Evolutionary conservation across 176 grass and related monocot species (phyloP).

Genomic region (Musa troglodytarum): DNA sequence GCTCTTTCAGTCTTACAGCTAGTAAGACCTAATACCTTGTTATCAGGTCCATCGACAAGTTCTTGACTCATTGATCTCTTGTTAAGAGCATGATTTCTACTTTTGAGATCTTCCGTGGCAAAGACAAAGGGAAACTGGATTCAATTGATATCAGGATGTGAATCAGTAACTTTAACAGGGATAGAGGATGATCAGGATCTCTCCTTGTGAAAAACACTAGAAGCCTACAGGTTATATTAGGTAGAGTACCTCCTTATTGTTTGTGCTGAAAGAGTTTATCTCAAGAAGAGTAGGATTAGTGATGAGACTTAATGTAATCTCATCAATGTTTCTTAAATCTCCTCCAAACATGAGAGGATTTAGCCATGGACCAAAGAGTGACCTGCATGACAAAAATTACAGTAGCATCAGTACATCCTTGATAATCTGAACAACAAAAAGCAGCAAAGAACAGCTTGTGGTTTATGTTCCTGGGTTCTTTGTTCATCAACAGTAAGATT

Average conservation of each 20-base stretch:
- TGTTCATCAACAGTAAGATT: constrained; percentile 75
- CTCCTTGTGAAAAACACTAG: constrained; percentile 1
- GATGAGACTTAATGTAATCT: constrained; percentile 49
- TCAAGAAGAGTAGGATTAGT: constrained; percentile 72
- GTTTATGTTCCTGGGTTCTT: constrained; percentile 64
- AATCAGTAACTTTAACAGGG: constrained; percentile 14
- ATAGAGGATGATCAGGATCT: not conserved
- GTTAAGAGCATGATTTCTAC: constrained; percentile 14
- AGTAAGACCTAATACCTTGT: constrained; percentile 40
- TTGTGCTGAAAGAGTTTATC: constrained; percentile 68
- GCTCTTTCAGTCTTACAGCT: constrained; percentile 42
- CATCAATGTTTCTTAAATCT: constrained; percentile 68
- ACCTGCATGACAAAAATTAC: constrained; percentile 32
- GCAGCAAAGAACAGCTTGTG: not conserved
- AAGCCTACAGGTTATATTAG: not conserved
- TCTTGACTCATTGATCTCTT: constrained; percentile 10
- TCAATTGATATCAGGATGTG: constrained; percentile 18
- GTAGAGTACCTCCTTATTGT: constrained; percentile 72
- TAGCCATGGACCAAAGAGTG: constrained; percentile 86
- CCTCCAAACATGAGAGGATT: constrained; percentile 86
- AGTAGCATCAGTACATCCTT: not conserved
- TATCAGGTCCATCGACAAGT: constrained; percentile 22
- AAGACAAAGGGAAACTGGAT: constrained; percentile 65
- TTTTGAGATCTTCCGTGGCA: constrained; percentile 25
- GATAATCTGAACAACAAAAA: not conserved